A percentile compares a stretch with the other conserved stretches of the same genome.
These are phyloP conservation scores for Drechslerella dactyloides DNA, from an alignment of 2,329 filamentous ascomycete species.

Conservation along the genomic window DNA sequence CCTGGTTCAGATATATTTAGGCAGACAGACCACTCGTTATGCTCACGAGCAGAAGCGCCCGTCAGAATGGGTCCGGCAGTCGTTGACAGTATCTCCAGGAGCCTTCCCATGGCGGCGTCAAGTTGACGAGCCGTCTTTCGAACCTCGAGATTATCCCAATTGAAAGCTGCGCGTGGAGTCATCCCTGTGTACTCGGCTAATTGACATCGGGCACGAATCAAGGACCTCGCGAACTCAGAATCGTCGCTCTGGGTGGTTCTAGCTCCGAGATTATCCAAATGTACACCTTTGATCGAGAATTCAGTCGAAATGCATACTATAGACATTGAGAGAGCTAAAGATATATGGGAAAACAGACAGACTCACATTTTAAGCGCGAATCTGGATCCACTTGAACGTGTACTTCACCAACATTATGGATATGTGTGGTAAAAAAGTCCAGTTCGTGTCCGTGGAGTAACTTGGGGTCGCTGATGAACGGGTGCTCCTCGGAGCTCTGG, in stretches of 20 bases:
- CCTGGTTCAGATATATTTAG: neutral
- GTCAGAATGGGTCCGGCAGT: neutral
- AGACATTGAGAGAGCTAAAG: no score
- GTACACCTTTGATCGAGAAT: neutral
- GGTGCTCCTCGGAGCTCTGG: neutral
- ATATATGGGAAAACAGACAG: neutral
- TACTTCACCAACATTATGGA: neutral
- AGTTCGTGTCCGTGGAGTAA: constrained; percentile 6
- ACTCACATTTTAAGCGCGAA: neutral
- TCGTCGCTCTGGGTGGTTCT: no score
- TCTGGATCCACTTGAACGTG: neutral
- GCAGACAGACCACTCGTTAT: neutral
- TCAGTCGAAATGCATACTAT: no score
- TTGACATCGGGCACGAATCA: neutral
- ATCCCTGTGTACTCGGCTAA: neutral
- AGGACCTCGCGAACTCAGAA: neutral
- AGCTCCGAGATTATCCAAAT: neutral
- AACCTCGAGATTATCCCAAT: constrained; percentile 15
- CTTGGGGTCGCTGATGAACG: neutral
- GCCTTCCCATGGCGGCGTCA: neutral
- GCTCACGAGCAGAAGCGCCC: neutral
- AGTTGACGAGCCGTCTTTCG: neutral
- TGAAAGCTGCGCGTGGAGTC: neutral
- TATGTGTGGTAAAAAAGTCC: neutral
- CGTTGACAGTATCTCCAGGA: neutral